Evolutionary conservation across 2,329 filamentous ascomycete species (phyloP), one percentile per base, ranked within the genome.

Genomic region (Colletotrichum lini): DNA sequence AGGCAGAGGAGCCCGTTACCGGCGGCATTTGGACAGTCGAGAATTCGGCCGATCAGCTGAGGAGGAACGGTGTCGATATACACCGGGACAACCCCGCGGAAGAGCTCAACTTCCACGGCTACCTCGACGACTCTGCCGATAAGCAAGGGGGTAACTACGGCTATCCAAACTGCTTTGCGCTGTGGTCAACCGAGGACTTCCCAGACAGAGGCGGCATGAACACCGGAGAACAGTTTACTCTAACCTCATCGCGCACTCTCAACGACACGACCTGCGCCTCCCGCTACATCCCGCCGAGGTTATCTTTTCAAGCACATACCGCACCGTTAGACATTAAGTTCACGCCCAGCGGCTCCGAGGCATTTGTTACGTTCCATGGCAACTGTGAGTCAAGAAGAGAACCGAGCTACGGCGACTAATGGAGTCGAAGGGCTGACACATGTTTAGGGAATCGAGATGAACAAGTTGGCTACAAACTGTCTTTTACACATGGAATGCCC

Each of bases 91-190:
- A 94, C 76, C 92, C 92, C 0, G 92, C 89, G 23, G 92, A 94
- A 77, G 91, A 94, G 79, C 80, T 94, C 78, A 94, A 94, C 79
- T 93, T 87, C 78, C 89, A 92, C 73, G 91, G 92, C 2, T 85
- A 84, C 60, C 83, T 93, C 45, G 76, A 74, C 67, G 74, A 76
- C 56, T 74, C 73, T 6, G 73, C 74, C 0, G 77, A 75, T 13
- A 66, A 78, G 23, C 78, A 81, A 65, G 84, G 83, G 18, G 80
- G 79, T 3, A 93, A 94, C 79, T 92, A 91, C 76, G 93, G 92
- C 26, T 95, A 94, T 77, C 93, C 93, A 2, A 80, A 84, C 56
- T 94, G 93, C 82, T 92, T 90, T 75, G 84, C 92, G 0, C 84
- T 91, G 10, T 94, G 92, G 91, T 84, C 88, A 69, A 85, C 88